Base-by-base conservation (phyloP, 495 filamentous ascomycete species). In the Neurospora sublineolata region DNA sequence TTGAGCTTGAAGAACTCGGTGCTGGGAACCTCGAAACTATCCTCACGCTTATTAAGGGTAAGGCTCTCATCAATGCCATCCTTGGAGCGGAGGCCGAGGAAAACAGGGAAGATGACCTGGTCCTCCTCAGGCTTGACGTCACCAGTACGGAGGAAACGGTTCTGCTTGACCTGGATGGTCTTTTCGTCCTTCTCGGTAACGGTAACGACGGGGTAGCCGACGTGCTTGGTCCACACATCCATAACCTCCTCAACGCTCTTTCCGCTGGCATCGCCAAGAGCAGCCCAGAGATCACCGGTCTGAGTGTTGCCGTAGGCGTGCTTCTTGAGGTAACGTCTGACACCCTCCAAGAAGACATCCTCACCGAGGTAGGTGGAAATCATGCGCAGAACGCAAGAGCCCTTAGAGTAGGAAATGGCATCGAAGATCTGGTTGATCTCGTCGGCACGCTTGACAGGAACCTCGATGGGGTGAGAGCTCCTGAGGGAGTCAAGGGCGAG, bases 401-500 rank as follows among this genome's bases (percentile, higher is more conserved):
- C 95, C 85, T 99, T 99, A 38, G 91, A 93, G 83, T 99, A 98
- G 4, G 94, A 97, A 74, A 98, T 99, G 67, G 93, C 93, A 80
- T 99, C 95, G 78, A 99, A 99, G 77, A 99, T 97, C 83, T 99
- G 94, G 82, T 97, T 96, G 81, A 99, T 93, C 81, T 97, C 94
- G 74, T 96, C 92, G 41, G 94, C 94, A 71, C 89, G 89, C 86
- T 97, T 96, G 70, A 99, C 94, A 10, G 95, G 94, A 10, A 97
- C 94, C 82, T 99, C 94, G 74, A 99, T 96, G 41, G 95, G 94
- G 83, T 99, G 95, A 77, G 92, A 96, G 87, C 92, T 96, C 70
- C 94, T 90, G 46, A 97, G 83, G 12, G 94, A 96, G 80, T 99
- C 95, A 36, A 97, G 86, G 18, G 89, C 89, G 11, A 97, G 85